These are phyloP conservation scores for Ilyonectria sp. DNA, from an alignment of 2,329 filamentous ascomycete genomes.

Conservation along the genomic window DNA sequence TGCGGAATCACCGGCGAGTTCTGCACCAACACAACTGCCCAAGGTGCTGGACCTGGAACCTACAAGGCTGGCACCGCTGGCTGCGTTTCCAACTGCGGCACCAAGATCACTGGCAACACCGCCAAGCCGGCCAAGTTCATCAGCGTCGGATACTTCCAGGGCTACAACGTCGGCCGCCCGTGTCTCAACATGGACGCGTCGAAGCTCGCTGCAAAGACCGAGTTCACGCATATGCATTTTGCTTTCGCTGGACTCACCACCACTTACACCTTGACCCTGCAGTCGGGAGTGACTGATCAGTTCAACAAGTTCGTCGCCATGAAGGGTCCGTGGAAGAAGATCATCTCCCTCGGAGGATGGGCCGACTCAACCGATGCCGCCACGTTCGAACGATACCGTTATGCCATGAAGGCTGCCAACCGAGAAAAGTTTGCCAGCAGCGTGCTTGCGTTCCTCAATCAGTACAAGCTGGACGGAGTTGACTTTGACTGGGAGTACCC, in stretches of 20 bases:
- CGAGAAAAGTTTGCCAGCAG: slow-evolving; percentile 54
- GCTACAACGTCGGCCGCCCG: slow-evolving; percentile 47
- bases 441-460: slow-evolving; percentile 56
- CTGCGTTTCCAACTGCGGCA: slow-evolving; percentile 54
- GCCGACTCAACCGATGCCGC: slow-evolving; percentile 48
- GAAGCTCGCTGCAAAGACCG: slow-evolving; percentile 39
- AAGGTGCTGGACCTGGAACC: slow-evolving; percentile 49
- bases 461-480: slow-evolving; percentile 59
- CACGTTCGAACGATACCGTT: slow-evolving; percentile 48
- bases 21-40: slow-evolving; percentile 53
- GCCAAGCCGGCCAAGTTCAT: slow-evolving; percentile 45
- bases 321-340: slow-evolving; percentile 48
- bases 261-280: slow-evolving; percentile 34
- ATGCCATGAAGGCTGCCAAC: slow-evolving; percentile 53
- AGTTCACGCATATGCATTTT: slow-evolving; percentile 54
- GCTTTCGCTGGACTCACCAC: slow-evolving; percentile 49
- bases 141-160: slow-evolving; percentile 53
- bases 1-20: slow-evolving; percentile 63
- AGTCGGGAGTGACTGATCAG: slow-evolving; percentile 43
- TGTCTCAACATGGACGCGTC: slow-evolving; percentile 52
- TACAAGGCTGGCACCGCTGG: slow-evolving; percentile 43
- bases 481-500: slow-evolving; percentile 66
- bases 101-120: slow-evolving; percentile 49
- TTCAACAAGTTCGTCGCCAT: slow-evolving; percentile 51
- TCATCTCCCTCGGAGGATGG: slow-evolving; percentile 57